Percentiles rank a stretch among this genome's conserved stretches.
phyloP scores from a whole-genome alignment of 1,139 yeast genomes.

The Geotrichum siamense region DNA sequence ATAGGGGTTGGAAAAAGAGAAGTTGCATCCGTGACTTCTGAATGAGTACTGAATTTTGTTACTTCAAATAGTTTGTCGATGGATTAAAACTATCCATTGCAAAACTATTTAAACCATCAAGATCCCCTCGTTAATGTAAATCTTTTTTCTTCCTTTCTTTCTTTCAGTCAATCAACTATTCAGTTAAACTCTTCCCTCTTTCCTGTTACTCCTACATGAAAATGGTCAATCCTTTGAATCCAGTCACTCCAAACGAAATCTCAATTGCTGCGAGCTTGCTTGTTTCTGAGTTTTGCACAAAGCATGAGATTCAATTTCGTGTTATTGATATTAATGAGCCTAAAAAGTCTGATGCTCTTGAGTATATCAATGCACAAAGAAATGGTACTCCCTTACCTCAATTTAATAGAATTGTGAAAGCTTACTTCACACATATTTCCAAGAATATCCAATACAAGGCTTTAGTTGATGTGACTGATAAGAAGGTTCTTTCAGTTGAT shows the following conservation, averaged over 20 bases:
- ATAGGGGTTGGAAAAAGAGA: too few relatives aligned
- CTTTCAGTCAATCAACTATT: too few relatives aligned
- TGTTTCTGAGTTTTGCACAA: constrained; percentile 48
- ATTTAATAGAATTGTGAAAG: constrained; percentile 44
- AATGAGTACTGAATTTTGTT: too few relatives aligned
- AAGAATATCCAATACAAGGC: constrained; percentile 46
- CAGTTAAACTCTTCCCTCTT: background rate
- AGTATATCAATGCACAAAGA: constrained; percentile 54
- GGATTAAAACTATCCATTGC: too few relatives aligned
- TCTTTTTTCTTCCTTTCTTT: too few relatives aligned
- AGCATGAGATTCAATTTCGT: constrained; percentile 10
- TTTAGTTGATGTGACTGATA: constrained; percentile 54
- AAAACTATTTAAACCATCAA: too few relatives aligned
- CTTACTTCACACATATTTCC: constrained; percentile 46
- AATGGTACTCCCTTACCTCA: constrained; percentile 46
- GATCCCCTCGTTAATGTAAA: too few relatives aligned
- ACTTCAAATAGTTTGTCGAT: too few relatives aligned
- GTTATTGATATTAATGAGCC: constrained; percentile 47
- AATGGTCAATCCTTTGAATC: constrained; percentile 40
- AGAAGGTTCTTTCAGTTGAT: constrained; percentile 47
- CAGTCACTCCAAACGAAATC: constrained; percentile 54
- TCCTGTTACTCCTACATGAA: background rate
- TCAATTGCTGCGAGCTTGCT: constrained; percentile 54
- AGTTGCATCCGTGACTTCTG: too few relatives aligned
- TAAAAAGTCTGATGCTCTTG: constrained; percentile 61